Percentiles rank a stretch among this genome's conserved stretches.
Conservation (phyloP, 495 filamentous ascomycete species). For the Ascobolus immersus region DNA sequence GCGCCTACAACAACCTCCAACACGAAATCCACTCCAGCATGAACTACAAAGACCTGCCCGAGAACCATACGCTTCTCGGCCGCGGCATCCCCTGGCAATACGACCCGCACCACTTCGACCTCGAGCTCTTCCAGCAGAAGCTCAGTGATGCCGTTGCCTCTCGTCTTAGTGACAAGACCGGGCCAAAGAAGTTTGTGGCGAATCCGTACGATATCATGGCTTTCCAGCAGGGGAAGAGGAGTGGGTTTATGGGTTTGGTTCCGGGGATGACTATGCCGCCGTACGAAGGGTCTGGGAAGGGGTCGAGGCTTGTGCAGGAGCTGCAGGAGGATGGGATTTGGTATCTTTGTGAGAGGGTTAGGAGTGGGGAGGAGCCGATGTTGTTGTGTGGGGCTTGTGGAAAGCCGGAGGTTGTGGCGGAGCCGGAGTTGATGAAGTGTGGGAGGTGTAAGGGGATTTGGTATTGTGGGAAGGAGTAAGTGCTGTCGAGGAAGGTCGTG, state of each 20-base stretch:
- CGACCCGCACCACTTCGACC: constrained; percentile 5
- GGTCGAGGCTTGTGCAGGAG: neutral
- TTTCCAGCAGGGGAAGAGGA: neutral
- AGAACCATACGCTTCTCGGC: neutral
- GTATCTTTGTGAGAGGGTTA: neutral
- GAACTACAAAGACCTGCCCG: constrained; percentile 4
- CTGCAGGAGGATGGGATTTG: neutral
- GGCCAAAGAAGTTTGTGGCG: constrained; percentile 2
- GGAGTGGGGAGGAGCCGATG: constrained; percentile 1
- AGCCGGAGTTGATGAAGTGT: constrained; percentile 3
- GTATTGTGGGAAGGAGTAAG: constrained; percentile 7
- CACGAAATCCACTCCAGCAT: neutral
- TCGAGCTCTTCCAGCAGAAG: constrained; percentile 1
- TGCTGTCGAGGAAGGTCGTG: neutral
- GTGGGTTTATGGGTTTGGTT: neutral
- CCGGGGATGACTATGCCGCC: neutral
- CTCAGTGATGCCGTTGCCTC: constrained; percentile 3
- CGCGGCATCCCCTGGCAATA: constrained; percentile 2
- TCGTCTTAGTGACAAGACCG: constrained; percentile 1
- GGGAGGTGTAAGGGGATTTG: constrained; percentile 1
- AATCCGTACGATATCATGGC: no score
- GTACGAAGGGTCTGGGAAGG: neutral
- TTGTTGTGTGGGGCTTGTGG: constrained; percentile 5
- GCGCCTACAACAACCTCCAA: neutral
- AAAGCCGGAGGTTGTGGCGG: constrained; percentile 4